These are phyloP conservation scores for Breynia disticha DNA, from an alignment of 441 rosid genomes.

Conservation along the genomic window DNA sequence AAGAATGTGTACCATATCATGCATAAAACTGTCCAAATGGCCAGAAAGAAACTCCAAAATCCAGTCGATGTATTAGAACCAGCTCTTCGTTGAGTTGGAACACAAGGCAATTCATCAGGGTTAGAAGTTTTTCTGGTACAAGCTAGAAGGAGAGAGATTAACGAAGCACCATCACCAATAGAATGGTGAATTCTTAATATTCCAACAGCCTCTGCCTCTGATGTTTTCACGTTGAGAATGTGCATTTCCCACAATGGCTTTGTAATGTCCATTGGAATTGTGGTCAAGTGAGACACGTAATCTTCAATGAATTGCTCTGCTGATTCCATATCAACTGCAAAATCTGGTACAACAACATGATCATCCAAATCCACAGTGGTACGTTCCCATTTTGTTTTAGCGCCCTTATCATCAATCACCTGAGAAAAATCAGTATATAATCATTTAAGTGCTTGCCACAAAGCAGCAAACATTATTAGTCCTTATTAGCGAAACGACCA, in stretches of 20 bases:
- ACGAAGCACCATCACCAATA: constrained; percentile 34
- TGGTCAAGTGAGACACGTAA: constrained; percentile 24
- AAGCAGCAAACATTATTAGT: neutral
- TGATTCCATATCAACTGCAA: constrained; percentile 15
- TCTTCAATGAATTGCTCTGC: constrained; percentile 30
- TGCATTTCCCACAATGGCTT: constrained; percentile 40
- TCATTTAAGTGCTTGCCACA: neutral
- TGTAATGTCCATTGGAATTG: constrained; percentile 21
- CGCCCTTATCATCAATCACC: constrained; percentile 8
- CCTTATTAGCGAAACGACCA: neutral
- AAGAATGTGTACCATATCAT: constrained; percentile 16
- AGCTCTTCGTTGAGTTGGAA: constrained; percentile 13
- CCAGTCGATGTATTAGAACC: neutral
- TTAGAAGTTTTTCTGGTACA: constrained; percentile 19
- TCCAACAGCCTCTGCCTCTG: constrained; percentile 25
- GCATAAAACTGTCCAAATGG: constrained; percentile 5
- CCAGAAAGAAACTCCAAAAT: constrained; percentile 7
- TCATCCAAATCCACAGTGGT: constrained; percentile 24
- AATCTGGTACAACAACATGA: constrained; percentile 22
- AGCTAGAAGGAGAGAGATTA: constrained; percentile 32
- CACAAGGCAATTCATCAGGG: constrained; percentile 15
- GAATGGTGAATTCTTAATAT: constrained; percentile 35
- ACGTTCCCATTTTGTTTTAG: constrained; percentile 30
- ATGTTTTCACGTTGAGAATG: constrained; percentile 26
- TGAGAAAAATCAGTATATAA: too few species aligned